Evolutionary conservation across 2,329 filamentous ascomycete genomes (phyloP).

Genomic region (Paramyrothecium roridum): DNA sequence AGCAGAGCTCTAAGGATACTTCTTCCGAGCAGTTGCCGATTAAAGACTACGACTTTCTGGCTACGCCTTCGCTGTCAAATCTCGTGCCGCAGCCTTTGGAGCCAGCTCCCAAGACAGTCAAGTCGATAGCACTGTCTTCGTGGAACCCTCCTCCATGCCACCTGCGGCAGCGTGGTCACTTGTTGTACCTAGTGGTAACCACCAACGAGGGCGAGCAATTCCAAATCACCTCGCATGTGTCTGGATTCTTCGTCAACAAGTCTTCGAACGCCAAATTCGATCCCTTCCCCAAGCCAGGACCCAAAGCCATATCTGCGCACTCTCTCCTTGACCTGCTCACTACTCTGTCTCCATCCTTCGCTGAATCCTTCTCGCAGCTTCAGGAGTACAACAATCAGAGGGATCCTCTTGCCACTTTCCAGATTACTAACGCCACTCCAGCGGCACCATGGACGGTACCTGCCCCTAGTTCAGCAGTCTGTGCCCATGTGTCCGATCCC

Average conservation of each 20-base stretch:
- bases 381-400: slow-evolving; percentile 82
- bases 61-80: slow-evolving; percentile 62
- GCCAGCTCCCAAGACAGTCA: slow-evolving; percentile 82
- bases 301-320: slow-evolving; percentile 77
- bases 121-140: slow-evolving; percentile 80
- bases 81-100: slow-evolving; percentile 68
- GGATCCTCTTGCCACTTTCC: slow-evolving; percentile 89
- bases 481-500: slow-evolving; percentile 75
- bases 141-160: slow-evolving; percentile 97
- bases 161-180: slow-evolving; percentile 84
- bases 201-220: slow-evolving; percentile 94
- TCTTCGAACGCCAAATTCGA: slow-evolving; percentile 95
- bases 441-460: slow-evolving; percentile 90
- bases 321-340: slow-evolving; percentile 80
- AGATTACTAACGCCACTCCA: slow-evolving; percentile 92
- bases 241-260: slow-evolving; percentile 96
- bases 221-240: slow-evolving; percentile 89
- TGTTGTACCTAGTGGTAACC: slow-evolving; percentile 84
- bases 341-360: slow-evolving; percentile 80
- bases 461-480: slow-evolving; percentile 58
- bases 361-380: slow-evolving; percentile 69
- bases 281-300: slow-evolving; percentile 73
- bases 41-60: slow-evolving; percentile 74
- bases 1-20: slow-evolving; percentile 34
- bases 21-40: slow-evolving; percentile 37